Percentiles rank a stretch among this genome's conserved stretches.
Evolutionary conservation across 139 green algal species (phyloP).

Genomic region (Pseudopediastrum boryanum): DNA sequence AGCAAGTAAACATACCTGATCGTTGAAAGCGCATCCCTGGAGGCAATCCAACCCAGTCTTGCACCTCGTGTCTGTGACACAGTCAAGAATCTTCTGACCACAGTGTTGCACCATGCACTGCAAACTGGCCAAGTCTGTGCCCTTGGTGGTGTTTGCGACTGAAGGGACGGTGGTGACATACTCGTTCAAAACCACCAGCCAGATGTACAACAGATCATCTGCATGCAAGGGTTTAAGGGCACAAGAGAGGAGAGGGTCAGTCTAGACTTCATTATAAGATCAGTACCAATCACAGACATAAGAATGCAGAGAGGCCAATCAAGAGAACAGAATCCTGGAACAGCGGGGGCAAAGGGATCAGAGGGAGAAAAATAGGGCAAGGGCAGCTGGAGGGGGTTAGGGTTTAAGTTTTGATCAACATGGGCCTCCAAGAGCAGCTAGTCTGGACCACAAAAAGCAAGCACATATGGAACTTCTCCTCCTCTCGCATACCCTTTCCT

Average conservation of each 20-base stretch:
- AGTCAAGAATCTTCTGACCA: constrained; percentile 68
- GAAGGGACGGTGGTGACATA: constrained; percentile 57
- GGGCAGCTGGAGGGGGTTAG: neutral
- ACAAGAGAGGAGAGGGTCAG: neutral
- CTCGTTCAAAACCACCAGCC: constrained; percentile 78
- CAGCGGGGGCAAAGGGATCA: neutral
- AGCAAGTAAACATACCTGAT: constrained; percentile 72
- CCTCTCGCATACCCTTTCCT: no score
- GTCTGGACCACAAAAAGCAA: no score
- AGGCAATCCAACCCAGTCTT: constrained; percentile 86
- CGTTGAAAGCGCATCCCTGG: constrained; percentile 80
- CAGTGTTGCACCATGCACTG: constrained; percentile 86
- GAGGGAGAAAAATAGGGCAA: neutral
- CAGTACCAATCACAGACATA: neutral
- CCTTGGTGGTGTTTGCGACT: constrained; percentile 62
- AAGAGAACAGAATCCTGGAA: neutral
- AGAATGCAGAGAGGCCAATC: neutral
- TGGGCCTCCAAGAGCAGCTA: no score
- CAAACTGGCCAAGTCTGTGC: constrained; percentile 54
- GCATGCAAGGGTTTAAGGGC: neutral
- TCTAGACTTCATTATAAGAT: no score
- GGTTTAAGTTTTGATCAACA: neutral
- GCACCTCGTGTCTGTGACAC: constrained; percentile 79
- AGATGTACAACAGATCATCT: constrained; percentile 83
- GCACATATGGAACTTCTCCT: no score